Percentiles rank a stretch among this genome's conserved stretches.
These are phyloP conservation scores for Xylaria sp. DNA, from an alignment of 2,329 filamentous ascomycete species.

Conservation along the genomic window DNA sequence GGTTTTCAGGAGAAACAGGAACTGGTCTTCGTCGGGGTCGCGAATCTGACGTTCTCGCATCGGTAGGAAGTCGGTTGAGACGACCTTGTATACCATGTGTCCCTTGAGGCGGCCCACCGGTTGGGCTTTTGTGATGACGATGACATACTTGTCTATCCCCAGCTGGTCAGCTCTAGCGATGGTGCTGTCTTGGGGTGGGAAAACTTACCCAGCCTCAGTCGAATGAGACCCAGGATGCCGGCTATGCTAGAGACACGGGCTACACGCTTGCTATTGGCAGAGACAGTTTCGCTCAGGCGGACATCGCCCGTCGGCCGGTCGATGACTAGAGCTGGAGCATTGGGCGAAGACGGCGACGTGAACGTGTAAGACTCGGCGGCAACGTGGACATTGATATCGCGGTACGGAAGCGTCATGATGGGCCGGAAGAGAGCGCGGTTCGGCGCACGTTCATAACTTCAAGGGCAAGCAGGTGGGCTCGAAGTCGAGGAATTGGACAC, in stretches of 20 bases:
- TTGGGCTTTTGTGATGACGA: slow-evolving; percentile 94
- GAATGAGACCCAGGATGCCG: slow-evolving; percentile 93
- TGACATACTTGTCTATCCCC: slow-evolving; percentile 85
- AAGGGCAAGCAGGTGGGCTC: slow-evolving; percentile 3
- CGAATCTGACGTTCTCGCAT: slow-evolving; percentile 91
- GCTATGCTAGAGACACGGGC: slow-evolving; percentile 87
- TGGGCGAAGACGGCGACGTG: slow-evolving; percentile 91
- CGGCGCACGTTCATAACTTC: slow-evolving; percentile 33
- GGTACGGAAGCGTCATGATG: slow-evolving; percentile 72
- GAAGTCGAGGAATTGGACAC: background rate
- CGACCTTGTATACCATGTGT: slow-evolving; percentile 94
- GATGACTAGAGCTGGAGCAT: slow-evolving; percentile 86
- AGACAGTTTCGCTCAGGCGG: slow-evolving; percentile 81
- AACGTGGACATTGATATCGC: slow-evolving; percentile 97
- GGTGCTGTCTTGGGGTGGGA: background rate
- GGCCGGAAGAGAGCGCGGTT: slow-evolving; percentile 30
- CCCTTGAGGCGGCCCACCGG: slow-evolving; percentile 92
- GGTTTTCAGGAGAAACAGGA: slow-evolving; percentile 82
- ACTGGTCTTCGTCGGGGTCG: slow-evolving; percentile 94
- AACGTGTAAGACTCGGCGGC: slow-evolving; percentile 95
- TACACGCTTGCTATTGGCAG: slow-evolving; percentile 78
- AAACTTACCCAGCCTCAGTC: slow-evolving; percentile 83
- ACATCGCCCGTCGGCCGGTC: slow-evolving; percentile 94
- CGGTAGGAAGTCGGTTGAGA: slow-evolving; percentile 90
- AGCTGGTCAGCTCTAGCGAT: slow-evolving; percentile 26